These are phyloP conservation scores for Fusarium sp. DNA, from an alignment of 2,329 filamentous ascomycete genomes.

Conservation along the genomic window DNA sequence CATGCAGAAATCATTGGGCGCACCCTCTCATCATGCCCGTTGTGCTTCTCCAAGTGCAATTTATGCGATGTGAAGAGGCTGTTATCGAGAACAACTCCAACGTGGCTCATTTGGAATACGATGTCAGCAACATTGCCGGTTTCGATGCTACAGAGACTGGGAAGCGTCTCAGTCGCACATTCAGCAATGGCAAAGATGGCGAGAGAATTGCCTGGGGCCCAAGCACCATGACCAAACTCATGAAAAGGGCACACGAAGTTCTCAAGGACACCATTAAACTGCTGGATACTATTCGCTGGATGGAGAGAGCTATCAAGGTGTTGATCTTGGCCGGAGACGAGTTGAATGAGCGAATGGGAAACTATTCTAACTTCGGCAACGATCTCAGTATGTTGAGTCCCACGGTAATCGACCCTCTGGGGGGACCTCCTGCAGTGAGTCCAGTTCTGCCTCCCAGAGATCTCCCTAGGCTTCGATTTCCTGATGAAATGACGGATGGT, in stretches of 20 bases:
- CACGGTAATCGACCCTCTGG: constrained; percentile 30
- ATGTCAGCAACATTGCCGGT: constrained; percentile 55
- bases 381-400: constrained; percentile 43
- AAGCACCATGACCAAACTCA: constrained; percentile 57
- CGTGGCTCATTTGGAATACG: constrained; percentile 52
- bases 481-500: constrained; percentile 29
- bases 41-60: constrained; percentile 57
- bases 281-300: constrained; percentile 57
- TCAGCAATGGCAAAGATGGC: constrained; percentile 38
- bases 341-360: constrained; percentile 46
- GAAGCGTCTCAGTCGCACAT: constrained; percentile 35
- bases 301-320: constrained; percentile 56
- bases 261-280: constrained; percentile 56
- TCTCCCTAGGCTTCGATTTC: constrained; percentile 27
- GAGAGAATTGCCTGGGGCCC: constrained; percentile 46
- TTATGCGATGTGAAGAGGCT: constrained; percentile 55
- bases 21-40: constrained; percentile 57
- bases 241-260: constrained; percentile 58
- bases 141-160: constrained; percentile 46
- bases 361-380: constrained; percentile 27
- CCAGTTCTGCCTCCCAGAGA: constrained; percentile 35
- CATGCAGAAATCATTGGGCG: constrained; percentile 55
- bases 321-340: constrained; percentile 56
- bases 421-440: constrained; percentile 39
- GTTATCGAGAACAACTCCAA: constrained; percentile 55